These are phyloP conservation scores for Plasmodium falciparum DNA, from an alignment of 169 alveolate genomes.

Conservation along the genomic window DNA sequence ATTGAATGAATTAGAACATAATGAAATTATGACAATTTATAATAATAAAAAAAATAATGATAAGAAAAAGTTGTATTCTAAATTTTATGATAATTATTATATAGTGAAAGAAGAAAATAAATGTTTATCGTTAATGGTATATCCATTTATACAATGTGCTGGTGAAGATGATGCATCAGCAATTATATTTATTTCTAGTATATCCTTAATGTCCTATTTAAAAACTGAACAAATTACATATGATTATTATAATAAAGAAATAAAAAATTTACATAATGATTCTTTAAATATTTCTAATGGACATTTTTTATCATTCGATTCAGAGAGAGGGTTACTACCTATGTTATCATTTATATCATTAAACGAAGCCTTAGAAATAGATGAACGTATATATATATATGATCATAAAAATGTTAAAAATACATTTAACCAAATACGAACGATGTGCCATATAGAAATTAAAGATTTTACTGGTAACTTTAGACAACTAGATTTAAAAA, in stretches of 20 bases:
- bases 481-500: constrained; percentile 65
- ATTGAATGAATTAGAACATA: constrained; percentile 21
- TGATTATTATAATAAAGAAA: constrained; percentile 52
- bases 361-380: constrained; percentile 51
- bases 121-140: constrained; percentile 39
- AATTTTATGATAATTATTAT: constrained; percentile 4
- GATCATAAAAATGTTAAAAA: constrained; percentile 65
- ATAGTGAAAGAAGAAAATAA: constrained; percentile 59
- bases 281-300: constrained; percentile 38
- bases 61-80: not conserved
- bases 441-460: constrained; percentile 66
- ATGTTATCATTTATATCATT: constrained; percentile 53
- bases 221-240: constrained; percentile 51
- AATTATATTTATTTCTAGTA: constrained; percentile 41
- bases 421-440: constrained; percentile 42
- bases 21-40: constrained; percentile 39
- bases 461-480: constrained; percentile 67
- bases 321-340: constrained; percentile 55
- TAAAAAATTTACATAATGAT: constrained; percentile 39
- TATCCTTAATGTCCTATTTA: constrained; percentile 42
- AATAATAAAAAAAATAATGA: not conserved
- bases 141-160: constrained; percentile 58
- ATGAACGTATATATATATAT: constrained; percentile 60
- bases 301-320: constrained; percentile 39
- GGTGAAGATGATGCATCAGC: constrained; percentile 65